Evolutionary conservation across 1,284 basidiomycete genomes (phyloP), one percentile per base, ranked within the genome.

Genomic region (Ustilago esculenta): DNA sequence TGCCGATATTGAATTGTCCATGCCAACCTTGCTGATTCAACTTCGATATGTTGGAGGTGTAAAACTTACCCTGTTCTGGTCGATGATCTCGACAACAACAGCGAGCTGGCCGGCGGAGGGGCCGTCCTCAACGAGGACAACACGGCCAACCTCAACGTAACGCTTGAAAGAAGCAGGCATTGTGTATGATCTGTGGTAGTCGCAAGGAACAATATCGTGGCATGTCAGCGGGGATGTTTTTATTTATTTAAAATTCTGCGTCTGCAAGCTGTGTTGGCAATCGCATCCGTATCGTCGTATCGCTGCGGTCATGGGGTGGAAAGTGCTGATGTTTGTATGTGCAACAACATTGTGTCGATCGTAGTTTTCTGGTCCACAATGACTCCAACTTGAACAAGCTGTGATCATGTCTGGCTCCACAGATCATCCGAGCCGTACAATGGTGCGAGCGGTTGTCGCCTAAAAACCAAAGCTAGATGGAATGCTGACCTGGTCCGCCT

Each of bases 111-210:
- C 93, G 63, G 89, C 86, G 64, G 86, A 87, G 66, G 91, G 91
- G 70, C 94, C 95, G 72, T 90, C 85, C 84, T 91, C 92, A 86
- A 98, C 87, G 85, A 98, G 92, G 84, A 98, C 92, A 75, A 98
- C 94, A 81, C 95, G 92, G 84, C 94, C 95, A 83, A 97, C 92
- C 88, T 98, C 92, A 83, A 98, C 94, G 86, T 94, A 97, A 73
- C 93, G 92, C 86, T 90, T 90, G 88, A 98, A 98, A 43, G 77
- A 74, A 48, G 58, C 64, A 73, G 67, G 67, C 75, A 76, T 76
- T 58, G 44, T 71, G 66, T 58, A 59, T 56, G 56, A 59, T 58
- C 59, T 69, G 50, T 24, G 37, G 27, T 15, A 34, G 37, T 21
- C 32, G 9, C 27, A 29, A 23, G 21, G 25, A 20, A 14, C 32